These are phyloP conservation scores for Cyathus pygmaeus DNA, from an alignment of 1,284 basidiomycete species.

Conservation along the genomic window DNA sequence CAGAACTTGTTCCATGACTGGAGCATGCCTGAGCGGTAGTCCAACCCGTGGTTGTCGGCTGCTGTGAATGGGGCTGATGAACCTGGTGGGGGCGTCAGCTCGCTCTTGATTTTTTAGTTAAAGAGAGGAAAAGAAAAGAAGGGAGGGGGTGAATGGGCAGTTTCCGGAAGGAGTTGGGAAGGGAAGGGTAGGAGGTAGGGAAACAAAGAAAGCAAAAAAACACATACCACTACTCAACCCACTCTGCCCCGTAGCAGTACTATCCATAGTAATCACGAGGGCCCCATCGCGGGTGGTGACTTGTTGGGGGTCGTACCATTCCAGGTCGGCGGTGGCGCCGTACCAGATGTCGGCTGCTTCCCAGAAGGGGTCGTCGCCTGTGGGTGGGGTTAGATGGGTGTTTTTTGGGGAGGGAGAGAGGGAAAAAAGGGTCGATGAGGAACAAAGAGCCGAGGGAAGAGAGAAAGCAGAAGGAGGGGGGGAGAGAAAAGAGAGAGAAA, in stretches of 20 bases:
- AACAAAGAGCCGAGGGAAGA: background rate
- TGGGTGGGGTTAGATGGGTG: background rate
- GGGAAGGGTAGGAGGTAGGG: background rate
- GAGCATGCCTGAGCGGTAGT: constrained; percentile 76
- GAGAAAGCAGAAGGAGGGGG: background rate
- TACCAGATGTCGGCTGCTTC: constrained; percentile 59
- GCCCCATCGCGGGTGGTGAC: constrained; percentile 77
- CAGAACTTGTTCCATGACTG: constrained; percentile 90
- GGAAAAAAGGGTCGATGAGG: background rate
- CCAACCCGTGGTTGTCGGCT: constrained; percentile 66
- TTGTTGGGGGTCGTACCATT: constrained; percentile 86
- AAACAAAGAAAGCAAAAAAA: background rate
- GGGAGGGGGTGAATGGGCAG: background rate
- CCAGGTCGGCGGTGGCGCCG: constrained; percentile 85
- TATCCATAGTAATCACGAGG: constrained; percentile 78
- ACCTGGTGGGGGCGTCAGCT: constrained; percentile 23
- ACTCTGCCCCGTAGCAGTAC: constrained; percentile 41
- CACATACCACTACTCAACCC: constrained; percentile 42
- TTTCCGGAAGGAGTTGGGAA: background rate
- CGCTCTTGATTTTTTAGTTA: background rate
- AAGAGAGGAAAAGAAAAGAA: background rate
- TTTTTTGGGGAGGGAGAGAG: background rate
- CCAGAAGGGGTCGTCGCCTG: constrained; percentile 78
- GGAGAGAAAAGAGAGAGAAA: background rate
- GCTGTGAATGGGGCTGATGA: constrained; percentile 55